phyloP scores from a whole-genome alignment of 257 asterid genomes.

The Fraxinus cuspidata region DNA sequence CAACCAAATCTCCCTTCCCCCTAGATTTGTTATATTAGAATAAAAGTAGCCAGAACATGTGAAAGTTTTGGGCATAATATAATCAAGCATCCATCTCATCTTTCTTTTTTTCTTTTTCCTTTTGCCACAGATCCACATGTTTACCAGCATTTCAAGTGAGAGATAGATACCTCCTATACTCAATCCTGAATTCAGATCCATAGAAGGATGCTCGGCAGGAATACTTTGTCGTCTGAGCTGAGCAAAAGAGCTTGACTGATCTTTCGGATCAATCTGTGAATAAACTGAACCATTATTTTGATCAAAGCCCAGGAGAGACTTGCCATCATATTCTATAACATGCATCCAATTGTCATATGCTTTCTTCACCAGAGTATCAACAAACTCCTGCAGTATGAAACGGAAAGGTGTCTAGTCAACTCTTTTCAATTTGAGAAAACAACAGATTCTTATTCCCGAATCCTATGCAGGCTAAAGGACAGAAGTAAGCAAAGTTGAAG shows the following conservation, averaged over 20 bases:
- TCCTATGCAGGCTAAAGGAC: no score
- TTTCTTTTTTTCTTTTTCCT: background rate
- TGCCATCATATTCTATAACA: conserved; percentile 87
- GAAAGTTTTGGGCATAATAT: background rate
- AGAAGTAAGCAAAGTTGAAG: no score
- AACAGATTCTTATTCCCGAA: background rate
- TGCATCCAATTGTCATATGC: conserved; percentile 93
- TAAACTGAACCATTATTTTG: conserved; percentile 46
- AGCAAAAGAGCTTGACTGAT: conserved; percentile 53
- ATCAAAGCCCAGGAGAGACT: conserved; percentile 68
- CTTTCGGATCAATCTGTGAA: conserved; percentile 42
- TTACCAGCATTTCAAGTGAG: background rate
- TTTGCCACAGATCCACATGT: background rate
- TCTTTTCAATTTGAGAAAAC: background rate
- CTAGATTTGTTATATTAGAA: background rate
- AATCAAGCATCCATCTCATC: background rate
- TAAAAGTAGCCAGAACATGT: background rate
- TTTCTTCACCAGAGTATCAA: conserved; percentile 82
- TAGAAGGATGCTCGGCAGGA: conserved; percentile 55
- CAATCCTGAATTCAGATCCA: conserved; percentile 43
- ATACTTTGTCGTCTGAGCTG: conserved; percentile 54
- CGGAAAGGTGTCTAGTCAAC: background rate
- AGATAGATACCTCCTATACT: conserved; percentile 58
- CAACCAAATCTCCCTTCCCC: background rate
- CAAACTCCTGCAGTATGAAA: conserved; percentile 56